Evolutionary conservation across 176 grass and related monocot species (phyloP), one percentile per base, ranked within the genome.

Genomic region (Carex scoparia): DNA sequence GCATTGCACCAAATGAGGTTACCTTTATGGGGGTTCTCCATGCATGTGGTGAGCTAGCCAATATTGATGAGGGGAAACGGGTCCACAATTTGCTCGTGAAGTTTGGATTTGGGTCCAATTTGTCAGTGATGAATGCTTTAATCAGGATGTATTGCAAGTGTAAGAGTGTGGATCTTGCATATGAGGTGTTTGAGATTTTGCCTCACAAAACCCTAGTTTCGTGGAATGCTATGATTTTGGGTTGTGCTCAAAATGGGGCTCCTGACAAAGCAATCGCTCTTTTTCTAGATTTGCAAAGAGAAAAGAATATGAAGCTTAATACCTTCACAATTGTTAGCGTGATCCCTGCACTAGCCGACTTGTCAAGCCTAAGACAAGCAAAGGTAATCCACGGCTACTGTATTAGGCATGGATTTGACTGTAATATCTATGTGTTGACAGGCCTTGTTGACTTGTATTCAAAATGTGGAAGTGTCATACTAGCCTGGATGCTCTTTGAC

Each of bases 371-470:
- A 84, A 87, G 87, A 62, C 89, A 86, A 69, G 90, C 89, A 35
- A 91, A 93, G 38, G 89, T 88, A 91, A 30, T 90, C 40, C 92
- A 97, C 84, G 78, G 79, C 0, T 91, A 90, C 61, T 82, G 92
- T 60, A 85, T 88, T 73, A 93, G 68, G 79, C 88, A 88, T 11
- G 5, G 10, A 32, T 84, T 92, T 61, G 91, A 90, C 73, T 40
- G 61, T 69, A 79, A 87, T 23, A 84, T 88, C 0, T 85, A 80
- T 37, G 72, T 94, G 69, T 88, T 90, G 63, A 72, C 79, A 16
- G 59, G 49, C 80, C 83, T 97, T 64, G 83, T 94, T 81, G 95
- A 94, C 37, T 92, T 97, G 89, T 97, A 97, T 5, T 80, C 86
- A 58, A 97, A 98, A 82, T 94, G 92, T 11, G 95, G 95, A 65